These are phyloP conservation scores for Aspergillus fumigatus DNA, from an alignment of 2,329 filamentous ascomycete species.

Conservation along the genomic window DNA sequence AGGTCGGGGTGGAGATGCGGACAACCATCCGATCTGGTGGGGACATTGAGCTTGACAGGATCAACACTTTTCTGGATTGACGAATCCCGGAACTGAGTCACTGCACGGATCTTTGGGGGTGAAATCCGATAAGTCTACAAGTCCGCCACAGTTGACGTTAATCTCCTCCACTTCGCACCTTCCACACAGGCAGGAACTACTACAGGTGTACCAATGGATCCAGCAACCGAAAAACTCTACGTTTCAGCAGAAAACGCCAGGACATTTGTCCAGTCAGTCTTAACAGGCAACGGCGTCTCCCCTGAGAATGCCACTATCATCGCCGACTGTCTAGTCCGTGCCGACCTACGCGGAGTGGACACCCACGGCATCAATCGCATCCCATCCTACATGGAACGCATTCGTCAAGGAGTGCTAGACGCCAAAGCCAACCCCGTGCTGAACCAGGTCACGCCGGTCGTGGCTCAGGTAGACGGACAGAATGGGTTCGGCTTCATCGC, in stretches of 20 bases:
- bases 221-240: slow-evolving; percentile 10
- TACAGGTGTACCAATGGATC: not conserved
- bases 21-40: not conserved
- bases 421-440: slow-evolving; percentile 56
- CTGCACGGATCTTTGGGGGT: not conserved
- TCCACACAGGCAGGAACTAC: not conserved
- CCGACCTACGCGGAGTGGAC: slow-evolving; percentile 74
- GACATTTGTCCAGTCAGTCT: slow-evolving; percentile 24
- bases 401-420: slow-evolving; percentile 65
- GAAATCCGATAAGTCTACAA: not conserved
- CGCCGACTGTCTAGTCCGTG: slow-evolving; percentile 65
- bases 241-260: slow-evolving; percentile 5
- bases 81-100: not conserved
- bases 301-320: slow-evolving; percentile 56
- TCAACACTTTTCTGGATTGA: not conserved
- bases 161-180: not conserved
- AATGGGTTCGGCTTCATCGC: slow-evolving; percentile 75
- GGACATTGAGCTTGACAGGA: not conserved
- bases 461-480: slow-evolving; percentile 61
- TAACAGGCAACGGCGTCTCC: slow-evolving; percentile 51
- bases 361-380: slow-evolving; percentile 75
- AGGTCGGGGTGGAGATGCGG: not conserved
- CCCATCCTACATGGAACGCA: slow-evolving; percentile 70
- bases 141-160: not conserved
- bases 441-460: slow-evolving; percentile 62